These are phyloP conservation scores for Entomortierella chlamydospora DNA, from an alignment of 192 early-diverging fungal genomes.

Conservation along the genomic window DNA sequence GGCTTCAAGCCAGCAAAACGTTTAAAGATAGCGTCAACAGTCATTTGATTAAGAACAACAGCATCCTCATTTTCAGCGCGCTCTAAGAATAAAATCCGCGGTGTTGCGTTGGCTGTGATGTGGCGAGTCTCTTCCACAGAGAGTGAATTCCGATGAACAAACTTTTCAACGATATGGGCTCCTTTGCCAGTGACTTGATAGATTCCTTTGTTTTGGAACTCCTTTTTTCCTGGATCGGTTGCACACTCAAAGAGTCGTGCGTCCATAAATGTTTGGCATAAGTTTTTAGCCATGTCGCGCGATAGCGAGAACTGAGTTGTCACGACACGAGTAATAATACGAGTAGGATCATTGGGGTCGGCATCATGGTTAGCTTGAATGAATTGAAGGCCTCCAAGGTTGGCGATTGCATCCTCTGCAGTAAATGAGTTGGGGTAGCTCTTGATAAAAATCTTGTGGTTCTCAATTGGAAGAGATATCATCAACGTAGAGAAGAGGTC, in stretches of 20 bases:
- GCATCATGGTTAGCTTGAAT: conserved; percentile 61
- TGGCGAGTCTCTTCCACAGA: conserved; percentile 54
- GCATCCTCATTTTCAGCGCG: conserved; percentile 63
- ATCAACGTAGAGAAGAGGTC: conserved; percentile 69
- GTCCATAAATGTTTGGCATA: conserved; percentile 66
- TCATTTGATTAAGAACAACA: conserved; percentile 53
- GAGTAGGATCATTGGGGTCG: conserved; percentile 62
- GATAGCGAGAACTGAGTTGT: conserved; percentile 70
- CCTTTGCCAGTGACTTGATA: conserved; percentile 66
- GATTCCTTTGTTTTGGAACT: conserved; percentile 62
- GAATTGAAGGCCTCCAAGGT: conserved; percentile 64
- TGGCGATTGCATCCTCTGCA: conserved; percentile 65
- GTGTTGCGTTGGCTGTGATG: conserved; percentile 51
- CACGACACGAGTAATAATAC: conserved; percentile 60
- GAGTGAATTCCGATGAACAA: conserved; percentile 57
- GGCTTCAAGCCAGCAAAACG: conserved; percentile 57
- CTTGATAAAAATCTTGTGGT: conserved; percentile 63
- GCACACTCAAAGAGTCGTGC: conserved; percentile 61
- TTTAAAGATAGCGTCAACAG: conserved; percentile 55
- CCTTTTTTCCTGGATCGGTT: conserved; percentile 56
- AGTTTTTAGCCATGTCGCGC: conserved; percentile 67
- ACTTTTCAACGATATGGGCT: conserved; percentile 59
- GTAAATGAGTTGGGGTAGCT: conserved; percentile 66
- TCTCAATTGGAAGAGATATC: conserved; percentile 63
- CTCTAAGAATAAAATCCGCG: conserved; percentile 51